These are phyloP conservation scores for Globisporangium takayamanum DNA, from an alignment of 352 stramenopile genomes.

Conservation along the genomic window DNA sequence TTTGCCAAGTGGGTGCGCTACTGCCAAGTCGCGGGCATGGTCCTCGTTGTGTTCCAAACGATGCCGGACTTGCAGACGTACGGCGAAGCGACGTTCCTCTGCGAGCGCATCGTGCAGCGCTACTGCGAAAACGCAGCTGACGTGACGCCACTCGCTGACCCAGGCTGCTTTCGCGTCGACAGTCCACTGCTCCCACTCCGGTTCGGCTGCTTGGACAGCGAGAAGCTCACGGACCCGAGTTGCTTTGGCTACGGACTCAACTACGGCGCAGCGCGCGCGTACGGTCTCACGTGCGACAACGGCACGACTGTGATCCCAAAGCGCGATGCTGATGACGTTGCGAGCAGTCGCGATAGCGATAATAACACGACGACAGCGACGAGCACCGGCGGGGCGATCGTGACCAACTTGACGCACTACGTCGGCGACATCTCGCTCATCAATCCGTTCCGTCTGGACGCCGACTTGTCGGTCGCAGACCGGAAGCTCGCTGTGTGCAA, in stretches of 20 bases:
- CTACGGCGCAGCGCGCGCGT: conserved; percentile 28
- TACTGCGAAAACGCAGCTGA: conserved; percentile 35
- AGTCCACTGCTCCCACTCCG: conserved; percentile 26
- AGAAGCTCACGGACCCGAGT: conserved; percentile 29
- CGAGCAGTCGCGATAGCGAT: too few relatives aligned
- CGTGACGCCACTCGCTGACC: conserved; percentile 33
- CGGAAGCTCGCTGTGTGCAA: conserved; percentile 52
- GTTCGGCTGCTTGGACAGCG: conserved; percentile 35
- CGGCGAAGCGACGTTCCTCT: conserved; percentile 51
- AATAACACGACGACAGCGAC: neutral
- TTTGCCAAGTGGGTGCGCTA: conserved; percentile 53
- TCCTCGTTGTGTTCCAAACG: conserved; percentile 71
- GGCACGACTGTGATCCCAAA: conserved; percentile 10
- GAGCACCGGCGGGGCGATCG: too few relatives aligned
- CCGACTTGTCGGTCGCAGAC: conserved; percentile 28
- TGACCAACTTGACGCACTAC: conserved; percentile 8
- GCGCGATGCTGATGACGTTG: neutral
- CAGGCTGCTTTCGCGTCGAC: conserved; percentile 52
- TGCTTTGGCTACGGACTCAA: conserved; percentile 58
- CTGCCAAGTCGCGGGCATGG: conserved; percentile 66
- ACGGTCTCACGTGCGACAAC: conserved; percentile 48
- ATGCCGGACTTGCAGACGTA: conserved; percentile 76
- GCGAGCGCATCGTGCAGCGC: conserved; percentile 41
- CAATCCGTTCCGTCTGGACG: conserved; percentile 43
- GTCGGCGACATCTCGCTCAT: conserved; percentile 29